Evolutionary conservation across 768 basidiomycete genomes (phyloP).

Genomic region (Gloeopeniophorella convolvens): DNA sequence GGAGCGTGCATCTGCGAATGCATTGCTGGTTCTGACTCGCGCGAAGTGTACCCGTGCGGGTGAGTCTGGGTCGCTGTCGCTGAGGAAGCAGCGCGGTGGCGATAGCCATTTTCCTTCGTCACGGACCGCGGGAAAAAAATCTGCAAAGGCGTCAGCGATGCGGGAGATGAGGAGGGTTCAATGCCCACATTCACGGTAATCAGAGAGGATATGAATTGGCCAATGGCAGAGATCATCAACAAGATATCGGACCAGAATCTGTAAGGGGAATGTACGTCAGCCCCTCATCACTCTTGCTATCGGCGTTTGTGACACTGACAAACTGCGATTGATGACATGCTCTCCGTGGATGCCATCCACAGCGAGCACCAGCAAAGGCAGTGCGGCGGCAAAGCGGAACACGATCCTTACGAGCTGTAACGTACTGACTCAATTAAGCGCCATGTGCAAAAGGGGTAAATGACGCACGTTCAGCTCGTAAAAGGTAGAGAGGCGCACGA

Average conservation of each 20-base stretch:
- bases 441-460: not conserved
- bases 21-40: not conserved
- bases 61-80: constrained; percentile 17
- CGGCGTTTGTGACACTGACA: constrained; percentile 38
- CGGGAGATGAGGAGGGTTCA: not conserved
- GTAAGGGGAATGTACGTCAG: not conserved
- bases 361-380: constrained; percentile 62
- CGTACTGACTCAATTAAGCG: not conserved
- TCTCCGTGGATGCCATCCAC: constrained; percentile 52
- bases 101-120: constrained; percentile 57
- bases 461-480: constrained; percentile 68
- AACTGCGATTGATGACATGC: constrained; percentile 44
- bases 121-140: constrained; percentile 78
- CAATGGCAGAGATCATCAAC: constrained; percentile 63
- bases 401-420: constrained; percentile 59
- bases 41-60: not conserved
- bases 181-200: constrained; percentile 68
- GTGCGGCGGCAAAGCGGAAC: constrained; percentile 68
- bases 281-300: too few species aligned
- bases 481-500: constrained; percentile 67
- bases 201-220: constrained; percentile 72
- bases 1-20: not conserved
- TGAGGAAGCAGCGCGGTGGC: constrained; percentile 31
- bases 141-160: constrained; percentile 28
- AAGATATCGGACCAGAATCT: constrained; percentile 48